Evolutionary conservation across 805 yeast genomes (phyloP).

Genomic region (Candida odintsovae): DNA sequence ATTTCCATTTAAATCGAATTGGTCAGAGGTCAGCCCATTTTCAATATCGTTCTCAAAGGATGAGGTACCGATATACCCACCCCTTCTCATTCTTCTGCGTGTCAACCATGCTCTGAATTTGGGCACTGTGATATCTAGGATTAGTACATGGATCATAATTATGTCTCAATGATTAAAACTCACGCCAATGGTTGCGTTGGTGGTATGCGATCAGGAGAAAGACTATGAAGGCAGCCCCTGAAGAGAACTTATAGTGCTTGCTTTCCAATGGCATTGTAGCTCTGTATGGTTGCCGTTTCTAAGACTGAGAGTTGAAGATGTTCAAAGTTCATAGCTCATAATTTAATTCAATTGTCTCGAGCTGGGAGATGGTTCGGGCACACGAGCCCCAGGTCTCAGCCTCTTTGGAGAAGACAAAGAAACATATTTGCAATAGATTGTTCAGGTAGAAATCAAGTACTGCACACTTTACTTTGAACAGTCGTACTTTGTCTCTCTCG

Average conservation of each 20-base stretch:
- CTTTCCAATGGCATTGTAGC: neutral
- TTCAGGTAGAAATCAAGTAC: no score
- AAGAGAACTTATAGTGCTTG: neutral
- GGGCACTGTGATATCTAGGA: conserved; percentile 10
- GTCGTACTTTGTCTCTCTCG: no score
- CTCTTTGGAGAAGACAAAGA: no score
- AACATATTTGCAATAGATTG: no score
- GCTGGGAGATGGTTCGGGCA: neutral
- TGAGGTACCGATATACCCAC: conserved; percentile 21
- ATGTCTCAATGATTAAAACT: conserved; percentile 2
- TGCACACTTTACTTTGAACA: no score
- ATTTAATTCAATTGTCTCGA: no score
- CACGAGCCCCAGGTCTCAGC: neutral
- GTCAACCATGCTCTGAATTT: conserved; percentile 17
- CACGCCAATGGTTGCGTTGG: conserved; percentile 10
- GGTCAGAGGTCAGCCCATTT: conserved; percentile 52
- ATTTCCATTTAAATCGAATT: conserved; percentile 45
- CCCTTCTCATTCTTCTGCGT: conserved; percentile 21
- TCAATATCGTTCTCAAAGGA: conserved; percentile 45
- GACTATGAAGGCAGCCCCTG: neutral
- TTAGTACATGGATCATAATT: neutral
- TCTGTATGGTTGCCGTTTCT: no score
- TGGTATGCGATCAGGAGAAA: neutral
- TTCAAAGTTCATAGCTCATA: no score
- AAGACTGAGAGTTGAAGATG: no score